Conservation (phyloP, 1,284 basidiomycete species). For the Hymenochaete sp. region DNA sequence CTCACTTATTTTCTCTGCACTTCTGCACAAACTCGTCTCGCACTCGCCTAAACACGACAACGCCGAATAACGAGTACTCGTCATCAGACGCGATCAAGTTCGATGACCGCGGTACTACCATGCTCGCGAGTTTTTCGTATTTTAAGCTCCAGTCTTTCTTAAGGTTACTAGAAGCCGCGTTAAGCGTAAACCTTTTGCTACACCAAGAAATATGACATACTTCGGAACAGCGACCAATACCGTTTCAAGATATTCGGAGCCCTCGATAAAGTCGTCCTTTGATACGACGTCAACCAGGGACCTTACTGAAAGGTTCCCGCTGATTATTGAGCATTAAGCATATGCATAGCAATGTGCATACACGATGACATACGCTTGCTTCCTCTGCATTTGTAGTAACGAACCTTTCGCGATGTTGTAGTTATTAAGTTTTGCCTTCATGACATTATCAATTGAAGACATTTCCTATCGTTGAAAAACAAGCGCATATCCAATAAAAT, state of each 20-base stretch:
- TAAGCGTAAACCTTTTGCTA: not conserved
- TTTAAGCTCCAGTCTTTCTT: conserved; percentile 83
- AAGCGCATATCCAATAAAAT: conserved; percentile 6
- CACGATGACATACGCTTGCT: conserved; percentile 65
- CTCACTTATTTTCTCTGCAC: conserved; percentile 89
- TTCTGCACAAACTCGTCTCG: conserved; percentile 93
- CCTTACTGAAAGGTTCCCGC: conserved; percentile 88
- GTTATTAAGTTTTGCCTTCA: conserved; percentile 84
- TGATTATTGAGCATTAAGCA: conserved; percentile 28
- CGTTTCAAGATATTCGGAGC: conserved; percentile 93
- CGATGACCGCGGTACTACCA: conserved; percentile 96
- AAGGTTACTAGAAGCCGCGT: conserved; percentile 38
- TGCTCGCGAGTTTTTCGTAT: conserved; percentile 82
- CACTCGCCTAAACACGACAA: conserved; percentile 87
- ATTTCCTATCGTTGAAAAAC: conserved; percentile 64
- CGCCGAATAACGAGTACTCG: conserved; percentile 82
- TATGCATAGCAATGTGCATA: conserved; percentile 6
- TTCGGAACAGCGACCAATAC: conserved; percentile 91
- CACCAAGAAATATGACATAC: conserved; percentile 37
- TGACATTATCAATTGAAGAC: conserved; percentile 79
- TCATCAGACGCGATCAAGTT: conserved; percentile 80
- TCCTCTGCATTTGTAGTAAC: conserved; percentile 88
- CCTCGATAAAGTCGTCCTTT: conserved; percentile 73
- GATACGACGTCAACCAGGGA: conserved; percentile 83
- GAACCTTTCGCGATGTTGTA: conserved; percentile 95